Base-by-base conservation (phyloP, 176 grass and related monocot species). In the Rhynchospora tenuis region DNA sequence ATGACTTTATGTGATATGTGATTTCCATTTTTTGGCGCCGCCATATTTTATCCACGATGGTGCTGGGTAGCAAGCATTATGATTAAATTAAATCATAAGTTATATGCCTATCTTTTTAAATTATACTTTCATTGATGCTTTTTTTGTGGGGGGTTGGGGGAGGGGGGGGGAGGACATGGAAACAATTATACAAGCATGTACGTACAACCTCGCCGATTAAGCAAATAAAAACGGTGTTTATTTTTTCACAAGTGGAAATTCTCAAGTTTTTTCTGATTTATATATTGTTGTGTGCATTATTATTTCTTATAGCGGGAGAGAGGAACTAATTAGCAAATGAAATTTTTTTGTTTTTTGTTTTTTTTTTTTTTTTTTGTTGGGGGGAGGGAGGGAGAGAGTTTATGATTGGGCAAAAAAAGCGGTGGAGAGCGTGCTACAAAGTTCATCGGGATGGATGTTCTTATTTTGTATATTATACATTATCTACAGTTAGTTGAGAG, bases 401-500 rank as follows among this genome's bases (percentile, higher is more conserved):
- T 23, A 31, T 82, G 80, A 82, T 67, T 82, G 80, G 60, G 23
- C 45, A 51, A 28, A 51, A 14, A 66, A 67, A 48, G 80, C 59
- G 80, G 80, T 82, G 80, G 80, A 68, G 23, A n/a, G 79, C 79
- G 48, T 79, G 55, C 51, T 51, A 47, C 42, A 82, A 62, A 82
- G 46, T 68, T 61, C 61, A 82, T 82, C 52, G 80, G 80, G 63
- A 82, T 12, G 58, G 54, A 47, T 62, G 80, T 81, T 24, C 20
- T 24, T 63, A 45, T 33, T 63, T 80, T 80, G 50, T 60, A 80
- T 29, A 19, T 80, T 20, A 5, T 59, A 27, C 12, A 61, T 61
- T 80, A 7, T 62, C 24, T 84, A 9, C 19, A 64, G 31, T 85
- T 85, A 63, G 67, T 78, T 60, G 45, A 71, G 38, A 22, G 69